Conservation (phyloP, 2,329 filamentous ascomycete genomes). For the Colletotrichum aenigma region DNA sequence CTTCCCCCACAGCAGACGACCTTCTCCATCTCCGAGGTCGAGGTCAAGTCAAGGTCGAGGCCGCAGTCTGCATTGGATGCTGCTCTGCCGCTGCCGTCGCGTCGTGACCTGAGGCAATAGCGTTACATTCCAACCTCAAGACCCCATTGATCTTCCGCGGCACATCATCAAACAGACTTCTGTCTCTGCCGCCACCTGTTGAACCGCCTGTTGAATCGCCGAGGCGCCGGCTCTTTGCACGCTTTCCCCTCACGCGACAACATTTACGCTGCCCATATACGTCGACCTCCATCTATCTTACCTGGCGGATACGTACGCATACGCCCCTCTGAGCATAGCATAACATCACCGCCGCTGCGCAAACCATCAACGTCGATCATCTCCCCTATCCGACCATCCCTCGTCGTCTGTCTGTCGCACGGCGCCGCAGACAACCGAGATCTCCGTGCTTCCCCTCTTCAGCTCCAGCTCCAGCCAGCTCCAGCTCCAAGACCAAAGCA, state of each 20-base stretch:
- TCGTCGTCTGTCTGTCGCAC: slow-evolving; percentile 10
- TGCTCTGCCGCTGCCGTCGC: neutral
- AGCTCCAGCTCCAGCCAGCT: neutral
- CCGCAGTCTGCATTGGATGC: neutral
- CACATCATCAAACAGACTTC: slow-evolving; percentile 9
- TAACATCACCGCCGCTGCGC: neutral
- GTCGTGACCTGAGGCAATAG: neutral
- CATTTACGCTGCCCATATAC: neutral
- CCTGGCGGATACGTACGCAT: neutral
- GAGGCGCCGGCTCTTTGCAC: slow-evolving; percentile 1
- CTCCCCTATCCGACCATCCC: neutral
- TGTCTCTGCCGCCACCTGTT: slow-evolving; percentile 6
- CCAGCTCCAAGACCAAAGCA: neutral
- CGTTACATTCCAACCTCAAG: neutral
- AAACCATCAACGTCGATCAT: neutral
- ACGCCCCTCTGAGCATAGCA: neutral
- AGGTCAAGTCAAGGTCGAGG: neutral
- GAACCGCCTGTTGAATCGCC: slow-evolving; percentile 7
- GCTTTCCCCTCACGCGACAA: slow-evolving; percentile 13
- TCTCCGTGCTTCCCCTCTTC: slow-evolving; percentile 12
- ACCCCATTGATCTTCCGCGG: slow-evolving; percentile 5
- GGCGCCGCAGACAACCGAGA: slow-evolving; percentile 15
- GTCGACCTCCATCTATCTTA: neutral
- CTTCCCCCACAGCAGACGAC: neutral
- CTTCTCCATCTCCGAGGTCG: slow-evolving; percentile 22